Evolutionary conservation across 176 grass and related monocot genomes (phyloP).

Genomic region (Oryza coarctata): DNA sequence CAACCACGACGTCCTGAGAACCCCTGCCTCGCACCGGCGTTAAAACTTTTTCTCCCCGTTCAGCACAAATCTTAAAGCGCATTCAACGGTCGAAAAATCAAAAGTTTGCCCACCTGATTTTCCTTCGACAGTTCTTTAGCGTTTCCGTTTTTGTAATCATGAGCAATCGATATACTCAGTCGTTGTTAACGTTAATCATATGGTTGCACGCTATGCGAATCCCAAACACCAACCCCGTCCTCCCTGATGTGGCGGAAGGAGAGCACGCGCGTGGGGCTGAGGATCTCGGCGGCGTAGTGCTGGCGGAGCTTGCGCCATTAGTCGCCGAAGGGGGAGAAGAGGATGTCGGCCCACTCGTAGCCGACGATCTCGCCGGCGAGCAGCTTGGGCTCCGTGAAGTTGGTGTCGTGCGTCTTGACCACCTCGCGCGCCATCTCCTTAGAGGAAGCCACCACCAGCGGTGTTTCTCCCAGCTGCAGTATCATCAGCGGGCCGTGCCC

Average conservation of each 20-base stretch:
- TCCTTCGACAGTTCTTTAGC: too few species aligned
- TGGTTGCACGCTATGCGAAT: too few species aligned
- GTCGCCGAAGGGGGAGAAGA: background rate
- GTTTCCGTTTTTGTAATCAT: too few species aligned
- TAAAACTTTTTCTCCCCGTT: too few species aligned
- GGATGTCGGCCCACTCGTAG: conserved; percentile 12
- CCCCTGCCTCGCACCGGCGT: too few species aligned
- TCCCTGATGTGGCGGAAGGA: background rate
- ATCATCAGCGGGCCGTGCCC: conserved; percentile 7
- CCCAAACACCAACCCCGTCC: background rate
- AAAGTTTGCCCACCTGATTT: too few species aligned
- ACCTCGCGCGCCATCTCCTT: conserved; percentile 6
- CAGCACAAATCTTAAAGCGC: too few species aligned
- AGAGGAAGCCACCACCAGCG: background rate
- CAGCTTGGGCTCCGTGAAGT: conserved; percentile 13
- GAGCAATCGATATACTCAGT: too few species aligned
- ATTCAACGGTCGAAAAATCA: too few species aligned
- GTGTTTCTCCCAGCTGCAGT: background rate
- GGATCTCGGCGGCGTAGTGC: background rate
- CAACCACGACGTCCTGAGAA: too few species aligned
- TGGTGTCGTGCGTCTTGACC: conserved; percentile 21
- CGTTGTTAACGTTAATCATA: too few species aligned
- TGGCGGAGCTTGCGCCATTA: conserved; percentile 14
- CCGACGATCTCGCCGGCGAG: background rate
- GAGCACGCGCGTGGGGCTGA: background rate